Evolutionary conservation across 352 stramenopile genomes (phyloP).

Genomic region (Thalassiosira exigua): DNA sequence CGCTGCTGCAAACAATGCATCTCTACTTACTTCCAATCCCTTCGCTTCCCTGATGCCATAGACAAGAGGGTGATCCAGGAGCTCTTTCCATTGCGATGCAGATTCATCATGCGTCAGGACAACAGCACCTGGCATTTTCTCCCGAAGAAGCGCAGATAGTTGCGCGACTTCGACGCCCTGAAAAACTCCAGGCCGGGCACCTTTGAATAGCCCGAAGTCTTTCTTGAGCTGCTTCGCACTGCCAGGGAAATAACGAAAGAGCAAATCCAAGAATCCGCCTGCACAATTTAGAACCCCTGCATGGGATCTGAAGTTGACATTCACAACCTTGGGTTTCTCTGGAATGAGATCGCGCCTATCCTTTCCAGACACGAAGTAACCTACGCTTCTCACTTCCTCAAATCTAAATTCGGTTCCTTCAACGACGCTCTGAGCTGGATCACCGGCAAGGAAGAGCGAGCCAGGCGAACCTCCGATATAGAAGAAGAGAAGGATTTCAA

Average conservation of each 20-base stretch:
- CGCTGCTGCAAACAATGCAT: too few relatives aligned
- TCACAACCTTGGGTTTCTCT: constrained; percentile 61
- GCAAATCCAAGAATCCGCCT: constrained; percentile 41
- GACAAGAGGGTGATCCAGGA: constrained; percentile 37
- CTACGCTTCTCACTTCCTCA: constrained; percentile 74
- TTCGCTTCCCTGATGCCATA: constrained; percentile 71
- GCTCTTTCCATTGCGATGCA: constrained; percentile 27
- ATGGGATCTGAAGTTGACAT: constrained; percentile 67
- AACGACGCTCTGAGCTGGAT: constrained; percentile 8
- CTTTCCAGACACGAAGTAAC: constrained; percentile 47
- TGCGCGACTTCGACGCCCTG: constrained; percentile 37
- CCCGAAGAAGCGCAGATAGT: constrained; percentile 49
- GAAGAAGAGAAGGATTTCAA: constrained; percentile 72
- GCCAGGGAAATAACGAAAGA: constrained; percentile 65
- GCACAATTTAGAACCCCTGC: constrained; percentile 57
- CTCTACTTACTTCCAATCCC: constrained; percentile 75
- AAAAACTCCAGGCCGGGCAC: constrained; percentile 63
- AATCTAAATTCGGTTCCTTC: constrained; percentile 43
- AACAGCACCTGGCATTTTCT: constrained; percentile 52
- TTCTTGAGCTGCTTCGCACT: constrained; percentile 58
- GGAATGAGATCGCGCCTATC: constrained; percentile 50
- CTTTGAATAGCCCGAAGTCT: constrained; percentile 67
- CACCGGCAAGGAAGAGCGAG: constrained; percentile 71
- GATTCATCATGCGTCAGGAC: constrained; percentile 61
- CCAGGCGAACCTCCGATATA: constrained; percentile 49